Percentiles rank a stretch among this genome's conserved stretches.
Evolutionary conservation across 2,329 filamentous ascomycete genomes (phyloP).

Genomic region (Xylariaceae sp.): DNA sequence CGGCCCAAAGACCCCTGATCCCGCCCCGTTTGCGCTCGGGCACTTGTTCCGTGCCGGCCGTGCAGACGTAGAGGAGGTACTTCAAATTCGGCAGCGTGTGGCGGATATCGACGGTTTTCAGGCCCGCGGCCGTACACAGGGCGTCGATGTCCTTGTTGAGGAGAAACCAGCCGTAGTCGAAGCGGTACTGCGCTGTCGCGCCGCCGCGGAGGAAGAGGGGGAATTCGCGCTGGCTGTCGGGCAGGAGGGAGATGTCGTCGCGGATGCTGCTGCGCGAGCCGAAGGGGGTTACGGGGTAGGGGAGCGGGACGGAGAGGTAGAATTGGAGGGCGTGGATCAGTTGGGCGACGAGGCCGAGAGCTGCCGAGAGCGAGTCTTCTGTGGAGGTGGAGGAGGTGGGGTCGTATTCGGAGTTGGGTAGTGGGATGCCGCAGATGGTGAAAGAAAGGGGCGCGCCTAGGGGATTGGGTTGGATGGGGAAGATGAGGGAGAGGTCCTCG

Average conservation of each 20-base stretch:
- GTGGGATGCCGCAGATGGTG: slow-evolving; percentile 69
- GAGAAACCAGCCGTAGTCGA: slow-evolving; percentile 95
- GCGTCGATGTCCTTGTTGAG: slow-evolving; percentile 90
- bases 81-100: slow-evolving; percentile 92
- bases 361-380: slow-evolving; percentile 72
- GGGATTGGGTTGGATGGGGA: slow-evolving; percentile 65
- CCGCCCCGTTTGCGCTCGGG: slow-evolving; percentile 58
- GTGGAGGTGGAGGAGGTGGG: slow-evolving; percentile 41
- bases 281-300: slow-evolving; percentile 69
- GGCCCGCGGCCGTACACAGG: slow-evolving; percentile 58
- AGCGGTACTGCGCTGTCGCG: slow-evolving; percentile 74
- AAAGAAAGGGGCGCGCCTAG: slow-evolving; percentile 64
- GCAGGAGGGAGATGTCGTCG: slow-evolving; percentile 53
- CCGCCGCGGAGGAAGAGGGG: slow-evolving; percentile 67
- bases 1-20: slow-evolving; percentile 53
- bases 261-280: slow-evolving; percentile 66
- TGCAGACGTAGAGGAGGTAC: slow-evolving; percentile 84
- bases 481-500: slow-evolving; percentile 73
- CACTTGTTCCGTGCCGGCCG: slow-evolving; percentile 64
- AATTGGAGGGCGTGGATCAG: slow-evolving; percentile 71
- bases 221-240: slow-evolving; percentile 58
- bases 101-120: slow-evolving; percentile 81
- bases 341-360: slow-evolving; percentile 73
- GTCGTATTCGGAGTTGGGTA: slow-evolving; percentile 78
- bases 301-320: slow-evolving; percentile 72